Evolutionary conservation across 371 early-diverging fungal genomes (phyloP), one percentile per base, ranked within the genome.

Genomic region (Mucor lusitanicus): DNA sequence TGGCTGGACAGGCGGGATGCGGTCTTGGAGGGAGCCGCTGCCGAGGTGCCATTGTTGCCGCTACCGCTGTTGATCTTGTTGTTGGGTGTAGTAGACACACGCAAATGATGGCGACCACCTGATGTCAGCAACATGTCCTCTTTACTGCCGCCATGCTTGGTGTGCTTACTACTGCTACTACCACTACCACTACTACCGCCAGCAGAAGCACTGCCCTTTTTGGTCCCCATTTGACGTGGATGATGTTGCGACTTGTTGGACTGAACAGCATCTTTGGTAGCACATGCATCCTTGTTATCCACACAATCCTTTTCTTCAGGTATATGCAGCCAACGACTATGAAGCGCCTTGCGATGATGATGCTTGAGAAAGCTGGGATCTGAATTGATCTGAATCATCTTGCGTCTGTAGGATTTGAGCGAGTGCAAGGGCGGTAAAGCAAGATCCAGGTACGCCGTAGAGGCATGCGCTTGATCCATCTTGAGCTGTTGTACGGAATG

Each of bases 381-480:
- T 0, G 70, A 55, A 27, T 55, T 50, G 15, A 72, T 48, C n/a
- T 68, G 65, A 44, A 72, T 54, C 48, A 72, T 59, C 40, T 77
- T 77, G 37, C 68, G 40, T 40, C 68, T 55, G 33, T 62, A 70
- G 17, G 60, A 64, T 23, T 48, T 59, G 5, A 63, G 28, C 6
- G 69, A 70, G 21, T 69, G 66, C 9, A 69, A 37, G 7, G 79
- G 72, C 13, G 76, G 68, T 46, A 72, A 66, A 28, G 81, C 81
- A 0, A 81, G 55, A 61, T 81, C 81, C 19, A 81, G 56, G 50
- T 81, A 81, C 1, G 81, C 81, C 0, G 78, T 76, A 7, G 81
- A 70, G 6, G 64, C 62, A 28, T 67, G 66, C 1, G 72, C 65
- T 27, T 68, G 71, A 19, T 71, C 74, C 28, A 67, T 42, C 17